Conservation (phyloP, 2,329 filamentous ascomycete species). For the Aureobasidium namibiae region DNA sequence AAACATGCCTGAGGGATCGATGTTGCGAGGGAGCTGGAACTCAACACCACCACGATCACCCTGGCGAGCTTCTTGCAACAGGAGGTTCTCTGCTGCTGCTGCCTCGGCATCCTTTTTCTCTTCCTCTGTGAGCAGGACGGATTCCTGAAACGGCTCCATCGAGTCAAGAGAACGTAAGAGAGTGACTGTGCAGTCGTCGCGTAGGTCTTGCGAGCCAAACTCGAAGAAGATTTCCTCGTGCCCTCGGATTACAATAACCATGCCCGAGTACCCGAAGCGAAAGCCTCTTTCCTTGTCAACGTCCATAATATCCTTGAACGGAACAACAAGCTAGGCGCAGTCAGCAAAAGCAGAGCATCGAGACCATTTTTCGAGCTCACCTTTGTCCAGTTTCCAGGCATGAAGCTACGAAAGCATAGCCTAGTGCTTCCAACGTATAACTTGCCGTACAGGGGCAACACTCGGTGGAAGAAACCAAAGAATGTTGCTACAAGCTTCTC, state of each 20-base stretch:
- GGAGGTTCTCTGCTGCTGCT: conserved; percentile 66
- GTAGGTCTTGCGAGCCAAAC: conserved; percentile 65
- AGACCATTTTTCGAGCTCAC: neutral
- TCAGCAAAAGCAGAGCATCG: conserved; percentile 10
- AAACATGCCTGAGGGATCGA: conserved; percentile 15
- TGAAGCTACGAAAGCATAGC: conserved; percentile 86
- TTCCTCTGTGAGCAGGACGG: conserved; percentile 57
- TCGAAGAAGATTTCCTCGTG: conserved; percentile 97
- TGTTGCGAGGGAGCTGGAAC: conserved; percentile 23
- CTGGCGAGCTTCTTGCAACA: conserved; percentile 65
- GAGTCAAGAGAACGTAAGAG: conserved; percentile 69
- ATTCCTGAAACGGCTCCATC: conserved; percentile 61
- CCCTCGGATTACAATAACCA: conserved; percentile 86
- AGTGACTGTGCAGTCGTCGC: conserved; percentile 84
- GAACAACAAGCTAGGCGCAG: conserved; percentile 57
- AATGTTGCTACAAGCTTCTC: conserved; percentile 84
- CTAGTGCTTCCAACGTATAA: conserved; percentile 84
- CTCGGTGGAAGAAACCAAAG: conserved; percentile 84
- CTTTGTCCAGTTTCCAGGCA: conserved; percentile 85
- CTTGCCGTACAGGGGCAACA: conserved; percentile 89
- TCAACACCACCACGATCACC: conserved; percentile 34
- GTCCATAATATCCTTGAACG: conserved; percentile 84
- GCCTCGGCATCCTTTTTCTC: conserved; percentile 63
- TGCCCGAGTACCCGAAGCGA: conserved; percentile 78
- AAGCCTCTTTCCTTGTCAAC: conserved; percentile 94